phyloP scores from a whole-genome alignment of 1,139 yeast species.

The Saccharomyces hybrid region DNA sequence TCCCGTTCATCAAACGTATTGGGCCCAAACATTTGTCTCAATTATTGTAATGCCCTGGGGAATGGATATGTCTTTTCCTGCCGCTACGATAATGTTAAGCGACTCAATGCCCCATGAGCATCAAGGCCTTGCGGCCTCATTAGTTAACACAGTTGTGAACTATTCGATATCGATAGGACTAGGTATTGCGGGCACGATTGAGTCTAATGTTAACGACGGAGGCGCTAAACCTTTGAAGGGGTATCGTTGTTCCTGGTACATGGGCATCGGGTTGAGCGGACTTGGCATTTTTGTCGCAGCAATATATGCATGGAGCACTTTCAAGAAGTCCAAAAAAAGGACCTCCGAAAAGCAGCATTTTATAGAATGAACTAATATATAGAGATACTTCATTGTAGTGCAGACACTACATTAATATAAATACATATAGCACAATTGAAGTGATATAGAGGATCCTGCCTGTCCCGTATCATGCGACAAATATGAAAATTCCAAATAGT shows the following conservation, averaged over 20 bases:
- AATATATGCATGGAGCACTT: background rate
- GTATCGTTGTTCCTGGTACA: background rate
- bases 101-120: constrained; percentile 44
- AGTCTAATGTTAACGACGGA: constrained; percentile 30
- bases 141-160: constrained; percentile 54
- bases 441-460: background rate
- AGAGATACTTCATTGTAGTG: background rate
- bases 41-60: constrained; percentile 46
- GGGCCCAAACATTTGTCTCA: constrained; percentile 49
- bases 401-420: background rate
- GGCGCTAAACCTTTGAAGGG: background rate
- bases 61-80: constrained; percentile 62
- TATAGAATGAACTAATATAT: background rate
- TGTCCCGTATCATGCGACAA: background rate
- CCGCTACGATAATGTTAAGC: constrained; percentile 47
- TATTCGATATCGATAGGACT: constrained; percentile 58
- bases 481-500: background rate
- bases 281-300: background rate
- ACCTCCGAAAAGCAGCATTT: background rate
- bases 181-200: constrained; percentile 60
- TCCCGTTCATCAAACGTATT: constrained; percentile 42
- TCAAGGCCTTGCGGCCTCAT: constrained; percentile 62
- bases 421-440: background rate
- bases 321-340: background rate
- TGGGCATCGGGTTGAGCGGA: background rate